Base-by-base conservation (phyloP, 2,329 filamentous ascomycete species). In the Chrysoporthe cubensis region DNA sequence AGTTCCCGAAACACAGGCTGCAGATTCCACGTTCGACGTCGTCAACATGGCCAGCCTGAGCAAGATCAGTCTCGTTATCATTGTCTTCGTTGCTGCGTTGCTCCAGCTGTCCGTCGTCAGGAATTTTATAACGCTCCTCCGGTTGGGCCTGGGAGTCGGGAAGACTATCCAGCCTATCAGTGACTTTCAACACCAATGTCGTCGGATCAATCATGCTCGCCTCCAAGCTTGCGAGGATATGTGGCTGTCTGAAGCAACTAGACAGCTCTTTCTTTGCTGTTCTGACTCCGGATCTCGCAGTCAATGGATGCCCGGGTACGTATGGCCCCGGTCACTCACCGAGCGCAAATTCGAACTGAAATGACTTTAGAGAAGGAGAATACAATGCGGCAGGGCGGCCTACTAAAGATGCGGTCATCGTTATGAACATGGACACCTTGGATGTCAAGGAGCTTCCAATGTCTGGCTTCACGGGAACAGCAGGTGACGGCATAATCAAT, bases 211-310 rank as follows among this genome's bases (percentile, higher is more conserved):
- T 18, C 66, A 77, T 54, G 67, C 71, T n/a, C 67, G 66, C 26
- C 67, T 77, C 32, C 71, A 75, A 52, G 73, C 72, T 3, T 78
- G 75, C 70, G 76, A 77, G 70, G 76, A 78, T 54, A 75, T 77
- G 74, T 77, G 74, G 75, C 62, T 77, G 1, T 76, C 73, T 16
- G 74, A 76, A 62, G 42, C 68, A 26, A 75, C 73, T n/a, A 71
- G 75, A 14, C 71, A 74, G 56, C 68, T 77, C 11, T 78, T 76
- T 62, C 72, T 77, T 6, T 75, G 74, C 9, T 78, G 76, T 68
- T 75, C 74, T 0, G 73, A 75, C 9, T 40, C 72, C 2, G 43
- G 67, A 7, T 58, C 62, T 0, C 68, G 74, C 18, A 42, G 18
- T n/a, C 67, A 68, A 18, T 77, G 75, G 75, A 64, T 73, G 59